These are phyloP conservation scores for Rhizopus stolonifer DNA, from an alignment of 371 early-diverging fungal genomes.

Conservation along the genomic window DNA sequence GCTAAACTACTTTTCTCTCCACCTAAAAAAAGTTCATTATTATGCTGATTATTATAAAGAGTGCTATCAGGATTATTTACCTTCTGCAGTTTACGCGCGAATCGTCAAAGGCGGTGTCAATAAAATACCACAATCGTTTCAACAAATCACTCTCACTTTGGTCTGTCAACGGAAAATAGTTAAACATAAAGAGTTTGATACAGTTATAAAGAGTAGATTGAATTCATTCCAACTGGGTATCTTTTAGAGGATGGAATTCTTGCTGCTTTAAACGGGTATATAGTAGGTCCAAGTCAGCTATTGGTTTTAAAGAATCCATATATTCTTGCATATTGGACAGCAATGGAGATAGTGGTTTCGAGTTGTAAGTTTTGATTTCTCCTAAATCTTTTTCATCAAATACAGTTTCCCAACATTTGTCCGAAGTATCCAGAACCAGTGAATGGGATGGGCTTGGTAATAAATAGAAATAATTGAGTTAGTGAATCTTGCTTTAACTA, in stretches of 20 bases:
- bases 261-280: conserved; percentile 7
- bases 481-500: too few relatives aligned
- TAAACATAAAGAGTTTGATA: conserved; percentile 5
- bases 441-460: not conserved
- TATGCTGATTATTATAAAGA: not conserved
- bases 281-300: not conserved
- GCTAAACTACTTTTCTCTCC: not conserved
- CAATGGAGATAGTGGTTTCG: not conserved
- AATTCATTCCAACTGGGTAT: not conserved
- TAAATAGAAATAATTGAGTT: not conserved
- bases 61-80: not conserved
- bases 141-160: conserved; percentile 5
- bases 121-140: conserved; percentile 4
- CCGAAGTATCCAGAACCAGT: not conserved
- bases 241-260: not conserved
- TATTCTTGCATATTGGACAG: conserved; percentile 1
- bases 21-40: conserved; percentile 5
- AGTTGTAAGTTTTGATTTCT: not conserved
- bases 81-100: conserved; percentile 1
- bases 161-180: conserved; percentile 6
- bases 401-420: not conserved
- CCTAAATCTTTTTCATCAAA: not conserved
- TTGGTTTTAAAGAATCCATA: not conserved
- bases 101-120: conserved; percentile 7
- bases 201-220: not conserved